Evolutionary conservation across 306 rosid genomes (phyloP).

Genomic region (Urtica urens): DNA sequence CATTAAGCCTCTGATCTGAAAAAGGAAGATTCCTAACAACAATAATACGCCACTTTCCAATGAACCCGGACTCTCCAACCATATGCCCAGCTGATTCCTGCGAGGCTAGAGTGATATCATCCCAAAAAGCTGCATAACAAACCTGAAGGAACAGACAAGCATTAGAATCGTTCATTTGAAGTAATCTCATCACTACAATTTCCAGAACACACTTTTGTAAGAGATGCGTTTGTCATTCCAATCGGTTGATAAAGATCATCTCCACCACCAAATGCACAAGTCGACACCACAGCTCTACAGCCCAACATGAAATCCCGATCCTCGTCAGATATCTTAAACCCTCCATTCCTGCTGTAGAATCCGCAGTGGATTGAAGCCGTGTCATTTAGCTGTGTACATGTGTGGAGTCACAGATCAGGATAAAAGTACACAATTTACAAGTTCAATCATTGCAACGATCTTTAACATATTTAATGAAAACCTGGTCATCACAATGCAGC

Average conservation of each 20-base stretch:
- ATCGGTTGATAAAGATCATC: constrained; percentile 99
- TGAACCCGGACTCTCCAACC: constrained; percentile 52
- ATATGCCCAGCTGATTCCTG: constrained; percentile 50
- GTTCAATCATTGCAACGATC: constrained; percentile 3
- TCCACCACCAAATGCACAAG: constrained; percentile 98
- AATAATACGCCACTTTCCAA: constrained; percentile 80
- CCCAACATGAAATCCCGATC: constrained; percentile 53
- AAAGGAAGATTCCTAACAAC: constrained; percentile 87
- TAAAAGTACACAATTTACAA: background rate
- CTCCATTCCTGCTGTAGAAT: constrained; percentile 65
- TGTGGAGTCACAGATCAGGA: background rate
- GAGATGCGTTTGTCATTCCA: constrained; percentile 71
- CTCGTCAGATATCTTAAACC: constrained; percentile 62
- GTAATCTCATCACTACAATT: constrained; percentile 8
- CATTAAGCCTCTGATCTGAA: constrained; percentile 84
- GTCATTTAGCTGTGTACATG: constrained; percentile 49
- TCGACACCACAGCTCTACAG: constrained; percentile 72
- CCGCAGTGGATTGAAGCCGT: constrained; percentile 66
- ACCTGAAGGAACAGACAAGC: constrained; percentile 61
- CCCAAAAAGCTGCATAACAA: constrained; percentile 95
- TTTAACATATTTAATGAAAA: background rate
- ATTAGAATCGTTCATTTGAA: constrained; percentile 16
- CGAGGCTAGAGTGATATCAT: constrained; percentile 67
- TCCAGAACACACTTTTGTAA: constrained; percentile 48
- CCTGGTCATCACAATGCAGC: constrained; percentile 18